Conservation (phyloP, 202 grass and related monocot genomes). For the Digitaria exilis region DNA sequence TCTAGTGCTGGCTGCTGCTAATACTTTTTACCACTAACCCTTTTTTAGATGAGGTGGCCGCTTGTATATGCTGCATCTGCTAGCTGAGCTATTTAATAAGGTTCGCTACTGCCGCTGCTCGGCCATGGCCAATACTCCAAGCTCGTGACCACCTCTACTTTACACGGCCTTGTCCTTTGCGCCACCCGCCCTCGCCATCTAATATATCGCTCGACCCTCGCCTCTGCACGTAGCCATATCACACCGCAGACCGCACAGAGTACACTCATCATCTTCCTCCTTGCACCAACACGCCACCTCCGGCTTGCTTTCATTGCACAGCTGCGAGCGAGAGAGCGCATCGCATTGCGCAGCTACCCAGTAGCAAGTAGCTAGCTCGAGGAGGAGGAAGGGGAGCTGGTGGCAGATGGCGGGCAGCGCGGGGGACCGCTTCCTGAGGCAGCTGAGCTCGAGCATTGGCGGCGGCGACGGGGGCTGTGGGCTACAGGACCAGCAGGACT, state of each 20-base stretch:
- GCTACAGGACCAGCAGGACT: slow-evolving; percentile 17
- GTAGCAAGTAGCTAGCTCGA: not conserved
- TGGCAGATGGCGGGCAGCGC: slow-evolving; percentile 51
- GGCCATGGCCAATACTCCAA: slow-evolving; percentile 12
- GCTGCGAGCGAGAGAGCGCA: not conserved
- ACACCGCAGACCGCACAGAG: not conserved
- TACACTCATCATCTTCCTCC: not conserved
- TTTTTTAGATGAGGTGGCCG: not conserved
- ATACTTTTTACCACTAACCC: not conserved
- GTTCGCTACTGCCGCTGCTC: not conserved
- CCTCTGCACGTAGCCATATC: slow-evolving; percentile 34
- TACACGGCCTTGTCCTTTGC: slow-evolving; percentile 59
- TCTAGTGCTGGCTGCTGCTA: too few relatives aligned
- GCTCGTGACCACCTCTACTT: slow-evolving; percentile 51
- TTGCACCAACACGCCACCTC: slow-evolving; percentile 24
- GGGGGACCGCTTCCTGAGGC: slow-evolving; percentile 73
- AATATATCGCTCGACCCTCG: slow-evolving; percentile 31
- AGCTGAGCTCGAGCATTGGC: slow-evolving; percentile 64
- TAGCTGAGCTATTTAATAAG: slow-evolving; percentile 26
- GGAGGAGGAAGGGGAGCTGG: not conserved
- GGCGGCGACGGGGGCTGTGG: slow-evolving; percentile 20
- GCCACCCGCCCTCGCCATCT: slow-evolving; percentile 10
- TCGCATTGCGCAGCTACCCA: slow-evolving; percentile 13
- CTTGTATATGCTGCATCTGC: not conserved
- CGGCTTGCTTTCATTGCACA: not conserved